Base-by-base conservation (phyloP, 1,139 yeast genomes). In the Meyerozyma elateridarum region DNA sequence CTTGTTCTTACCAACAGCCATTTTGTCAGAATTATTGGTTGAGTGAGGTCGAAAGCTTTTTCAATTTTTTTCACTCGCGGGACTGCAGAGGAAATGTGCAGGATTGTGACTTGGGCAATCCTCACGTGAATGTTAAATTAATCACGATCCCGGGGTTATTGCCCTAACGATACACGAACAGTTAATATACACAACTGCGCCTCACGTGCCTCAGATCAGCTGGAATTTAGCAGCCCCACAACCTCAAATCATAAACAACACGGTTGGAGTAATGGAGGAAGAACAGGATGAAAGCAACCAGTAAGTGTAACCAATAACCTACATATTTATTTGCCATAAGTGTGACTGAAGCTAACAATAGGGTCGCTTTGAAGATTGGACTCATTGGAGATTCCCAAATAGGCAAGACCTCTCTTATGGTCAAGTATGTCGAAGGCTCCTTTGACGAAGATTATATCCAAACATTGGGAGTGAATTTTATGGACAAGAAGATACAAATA, bases 1-100 rank as follows among this genome's bases (percentile, higher is more conserved):
- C 88, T 85, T 85, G 72, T 85, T 85, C 85, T 85, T 85, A 68
- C 95, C 95, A 70, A 85, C 91, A 79, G 91, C 95, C 94, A 85
- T 84, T 34, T 25, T 44, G 27, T n/a, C n/a, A n/a, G n/a, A n/a
- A n/a, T n/a, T 26, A 17, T 25, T 20, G 30, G n/a, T 12, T 9
- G 8, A 14, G 20, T 13, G 28, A 30, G 25, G 25, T 20, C 16
- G 20, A 28, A 28, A 28, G 24, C 22, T 28, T 28, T 24, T 24
- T 24, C 27, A 24, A 24, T 24, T 24, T 26, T 26, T 17, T 16
- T 17, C 29, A 26, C 29, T 11, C 11, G 14, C 21, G 29, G 14
- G 18, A 25, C 21, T 26, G 27, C 27, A 24, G 12, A 18, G 9
- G 12, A 7, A 8, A 13, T 18, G 15, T 24, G 27, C 27, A 24